Evolutionary conservation across 75 land plant species (phyloP).

Genomic region (Picea sitchensis): DNA sequence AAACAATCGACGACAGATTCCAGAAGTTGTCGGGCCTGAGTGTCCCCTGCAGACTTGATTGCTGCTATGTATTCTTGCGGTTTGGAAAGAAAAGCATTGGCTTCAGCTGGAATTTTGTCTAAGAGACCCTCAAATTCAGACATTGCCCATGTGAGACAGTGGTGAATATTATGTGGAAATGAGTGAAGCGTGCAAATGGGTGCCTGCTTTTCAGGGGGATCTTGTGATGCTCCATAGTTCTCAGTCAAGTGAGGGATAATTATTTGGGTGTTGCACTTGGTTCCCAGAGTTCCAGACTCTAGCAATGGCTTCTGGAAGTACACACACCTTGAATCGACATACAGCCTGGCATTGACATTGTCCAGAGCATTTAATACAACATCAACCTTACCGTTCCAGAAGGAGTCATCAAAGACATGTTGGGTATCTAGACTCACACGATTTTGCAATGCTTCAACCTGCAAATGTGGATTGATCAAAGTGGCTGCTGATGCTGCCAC

Average conservation of each 20-base stretch:
- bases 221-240: constrained; percentile 95
- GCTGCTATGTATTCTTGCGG: constrained; percentile 64
- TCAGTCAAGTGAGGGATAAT: constrained; percentile 93
- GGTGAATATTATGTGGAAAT: constrained; percentile 93
- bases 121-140: constrained; percentile 94
- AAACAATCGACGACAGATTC: constrained; percentile 83
- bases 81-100: constrained; percentile 56
- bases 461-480: constrained; percentile 60
- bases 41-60: constrained; percentile 81
- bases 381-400: constrained; percentile 67
- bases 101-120: constrained; percentile 88
- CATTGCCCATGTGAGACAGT: constrained; percentile 91
- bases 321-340: constrained; percentile 81
- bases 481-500: constrained; percentile 84
- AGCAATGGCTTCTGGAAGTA: constrained; percentile 93
- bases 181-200: constrained; percentile 98
- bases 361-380: constrained; percentile 89
- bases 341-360: constrained; percentile 87
- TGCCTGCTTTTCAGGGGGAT: constrained; percentile 97
- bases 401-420: constrained; percentile 81
- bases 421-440: constrained; percentile 82
- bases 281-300: constrained; percentile 90
- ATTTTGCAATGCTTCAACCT: constrained; percentile 79
- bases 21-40: constrained; percentile 77
- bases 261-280: constrained; percentile 95